Evolutionary conservation across 2,329 filamentous ascomycete species (phyloP).

Genomic region (Coniochaeta prunicola): DNA sequence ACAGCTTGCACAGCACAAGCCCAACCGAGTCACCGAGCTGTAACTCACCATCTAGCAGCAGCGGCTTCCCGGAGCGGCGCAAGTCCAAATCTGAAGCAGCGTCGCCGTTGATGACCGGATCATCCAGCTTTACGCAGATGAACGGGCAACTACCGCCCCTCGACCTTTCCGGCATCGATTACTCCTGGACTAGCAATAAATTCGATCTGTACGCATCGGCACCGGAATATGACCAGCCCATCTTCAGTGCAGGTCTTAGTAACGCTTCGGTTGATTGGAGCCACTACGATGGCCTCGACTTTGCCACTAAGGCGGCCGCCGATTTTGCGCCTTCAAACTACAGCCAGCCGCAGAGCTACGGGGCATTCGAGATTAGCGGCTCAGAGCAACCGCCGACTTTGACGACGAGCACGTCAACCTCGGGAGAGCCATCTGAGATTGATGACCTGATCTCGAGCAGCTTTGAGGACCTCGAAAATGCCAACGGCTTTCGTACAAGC

Average conservation of each 20-base stretch:
- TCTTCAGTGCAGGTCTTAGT: constrained; percentile 56
- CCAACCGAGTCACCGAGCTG: constrained; percentile 29
- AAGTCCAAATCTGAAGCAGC: constrained; percentile 54
- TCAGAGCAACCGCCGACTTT: constrained; percentile 48
- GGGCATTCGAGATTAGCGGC: constrained; percentile 45
- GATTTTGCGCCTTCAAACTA: constrained; percentile 47
- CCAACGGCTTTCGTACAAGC: constrained; percentile 35
- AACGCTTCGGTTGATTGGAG: constrained; percentile 48
- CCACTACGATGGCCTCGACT: constrained; percentile 42
- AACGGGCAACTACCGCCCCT: constrained; percentile 48
- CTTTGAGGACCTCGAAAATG: constrained; percentile 29
- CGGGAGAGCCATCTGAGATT: constrained; percentile 60
- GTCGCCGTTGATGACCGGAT: constrained; percentile 47
- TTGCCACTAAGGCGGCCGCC: constrained; percentile 33
- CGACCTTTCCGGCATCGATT: constrained; percentile 50
- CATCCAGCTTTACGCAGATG: constrained; percentile 38
- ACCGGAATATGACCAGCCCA: constrained; percentile 46
- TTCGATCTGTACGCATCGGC: neutral
- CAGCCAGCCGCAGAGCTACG: constrained; percentile 47
- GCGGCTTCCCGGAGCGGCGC: constrained; percentile 36
- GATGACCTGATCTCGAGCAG: constrained; percentile 46
- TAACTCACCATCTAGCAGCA: constrained; percentile 27
- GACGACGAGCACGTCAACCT: constrained; percentile 55
- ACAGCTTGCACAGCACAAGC: constrained; percentile 39
- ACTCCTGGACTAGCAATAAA: constrained; percentile 32